Evolutionary conservation across 2,329 filamentous ascomycete genomes (phyloP).

Genomic region (Colletotrichum orbiculare): DNA sequence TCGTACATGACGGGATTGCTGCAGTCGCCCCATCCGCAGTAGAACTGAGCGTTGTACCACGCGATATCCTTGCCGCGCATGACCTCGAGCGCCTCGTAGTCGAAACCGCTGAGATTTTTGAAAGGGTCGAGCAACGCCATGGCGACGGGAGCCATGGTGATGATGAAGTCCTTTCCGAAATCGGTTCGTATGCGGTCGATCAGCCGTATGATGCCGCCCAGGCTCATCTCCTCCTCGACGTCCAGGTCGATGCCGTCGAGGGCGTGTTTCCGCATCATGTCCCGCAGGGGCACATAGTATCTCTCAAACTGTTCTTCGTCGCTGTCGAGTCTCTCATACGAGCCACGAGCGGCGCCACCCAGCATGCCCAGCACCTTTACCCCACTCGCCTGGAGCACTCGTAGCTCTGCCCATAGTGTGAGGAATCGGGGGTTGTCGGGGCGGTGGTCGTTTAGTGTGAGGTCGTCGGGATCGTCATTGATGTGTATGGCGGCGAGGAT

Average conservation of each 20-base stretch:
- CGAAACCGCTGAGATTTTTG: constrained; percentile 81
- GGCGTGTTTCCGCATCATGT: constrained; percentile 69
- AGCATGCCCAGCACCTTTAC: constrained; percentile 89
- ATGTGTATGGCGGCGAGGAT: constrained; percentile 90
- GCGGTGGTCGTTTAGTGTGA: constrained; percentile 84
- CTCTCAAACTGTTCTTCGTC: constrained; percentile 71
- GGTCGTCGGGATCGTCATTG: constrained; percentile 71
- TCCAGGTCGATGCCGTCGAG: constrained; percentile 82
- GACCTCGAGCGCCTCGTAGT: constrained; percentile 79
- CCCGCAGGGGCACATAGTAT: constrained; percentile 77
- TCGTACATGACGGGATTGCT: constrained; percentile 60
- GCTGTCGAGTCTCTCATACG: constrained; percentile 70
- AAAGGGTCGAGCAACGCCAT: constrained; percentile 70
- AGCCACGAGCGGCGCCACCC: constrained; percentile 84
- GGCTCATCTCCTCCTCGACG: constrained; percentile 80
- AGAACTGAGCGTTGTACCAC: constrained; percentile 95
- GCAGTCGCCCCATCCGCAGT: constrained; percentile 84
- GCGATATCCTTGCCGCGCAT: constrained; percentile 73
- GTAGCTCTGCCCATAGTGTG: constrained; percentile 82
- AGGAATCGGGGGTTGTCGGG: constrained; percentile 75
- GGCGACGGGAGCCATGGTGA: constrained; percentile 85
- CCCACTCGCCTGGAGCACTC: constrained; percentile 76
- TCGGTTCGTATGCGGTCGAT: constrained; percentile 76
- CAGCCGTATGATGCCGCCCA: constrained; percentile 73
- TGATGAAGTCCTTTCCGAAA: constrained; percentile 77